Evolutionary conservation across 208 protist genomes (phyloP), one percentile per base, ranked within the genome.

Genomic region (Trypanosoma scelopori): DNA sequence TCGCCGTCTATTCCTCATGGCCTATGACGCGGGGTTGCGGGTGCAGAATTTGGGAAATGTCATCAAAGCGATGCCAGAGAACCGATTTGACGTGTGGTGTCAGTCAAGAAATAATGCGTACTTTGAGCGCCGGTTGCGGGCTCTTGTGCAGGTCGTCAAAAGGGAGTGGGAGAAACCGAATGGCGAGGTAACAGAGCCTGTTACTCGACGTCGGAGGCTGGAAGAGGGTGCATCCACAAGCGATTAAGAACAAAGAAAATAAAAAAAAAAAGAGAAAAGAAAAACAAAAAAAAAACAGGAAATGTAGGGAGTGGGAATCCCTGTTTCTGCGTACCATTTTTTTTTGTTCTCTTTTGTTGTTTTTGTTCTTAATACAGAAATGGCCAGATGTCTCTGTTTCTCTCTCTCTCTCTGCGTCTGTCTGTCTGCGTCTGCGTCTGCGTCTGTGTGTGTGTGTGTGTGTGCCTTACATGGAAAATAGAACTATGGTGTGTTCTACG

Each of bases 51-150:
- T 65, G 39, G 77, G 82, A 48, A 32, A 78, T 22, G 64, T 92
- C 13, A 30, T 74, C 2, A 84, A 81, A 15, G 45, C 23, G 42
- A 72, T 82, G 49, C 87, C 90, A 6, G 79, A 93, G 73, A 82
- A 89, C 65, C 65, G 72, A 5, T 95, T 95, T 74, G 80, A 95
- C 55, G 84, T 93, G 13, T 93, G 85, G 85, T 89, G 71, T 37
- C 85, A 91, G 47, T 89, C 90, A 12, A 71, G 85, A 16, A 67
- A 61, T 1, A 78, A 84, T 3, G 51, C 49, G 30, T 93, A 85
- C 55, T 92, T 88, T 58, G 71, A 83, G 39, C 67, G 72, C 20
- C 71, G 85, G 3, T 67, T 95, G 35, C 73, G 76, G 35, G 52
- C 43, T 13, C 60, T 95, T 25, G 76, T 93, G 78, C 62, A 68